Conservation (phyloP, 495 filamentous ascomycete genomes). For the Neurospora hispaniola region DNA sequence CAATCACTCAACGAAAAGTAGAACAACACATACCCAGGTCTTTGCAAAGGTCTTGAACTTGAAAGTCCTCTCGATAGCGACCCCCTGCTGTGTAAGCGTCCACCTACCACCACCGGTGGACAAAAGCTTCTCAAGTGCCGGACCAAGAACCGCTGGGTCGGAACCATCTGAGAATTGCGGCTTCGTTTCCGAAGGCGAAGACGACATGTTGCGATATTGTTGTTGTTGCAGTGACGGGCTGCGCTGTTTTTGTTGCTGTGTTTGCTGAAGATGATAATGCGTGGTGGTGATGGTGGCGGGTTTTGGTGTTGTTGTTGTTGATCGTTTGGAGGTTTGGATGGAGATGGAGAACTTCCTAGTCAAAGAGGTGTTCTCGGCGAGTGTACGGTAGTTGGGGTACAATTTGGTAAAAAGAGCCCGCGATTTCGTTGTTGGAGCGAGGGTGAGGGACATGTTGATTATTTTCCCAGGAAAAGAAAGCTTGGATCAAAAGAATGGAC, state of each 20-base stretch:
- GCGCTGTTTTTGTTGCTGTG: neutral
- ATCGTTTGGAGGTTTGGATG: neutral
- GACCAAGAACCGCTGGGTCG: constrained; percentile 15
- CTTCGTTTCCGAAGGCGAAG: neutral
- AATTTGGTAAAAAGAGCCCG: neutral
- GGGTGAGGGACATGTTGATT: neutral
- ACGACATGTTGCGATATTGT: neutral
- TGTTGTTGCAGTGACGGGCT: neutral
- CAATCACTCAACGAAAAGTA: no score
- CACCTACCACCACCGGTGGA: constrained; percentile 33
- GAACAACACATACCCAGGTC: constrained; percentile 39
- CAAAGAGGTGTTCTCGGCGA: neutral
- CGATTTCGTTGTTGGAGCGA: neutral
- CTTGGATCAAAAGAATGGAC: neutral
- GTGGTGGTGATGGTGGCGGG: neutral
- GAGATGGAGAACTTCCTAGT: neutral
- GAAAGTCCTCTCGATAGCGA: constrained; percentile 47
- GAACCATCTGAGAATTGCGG: constrained; percentile 23
- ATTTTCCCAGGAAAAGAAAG: neutral
- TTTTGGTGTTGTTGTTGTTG: neutral
- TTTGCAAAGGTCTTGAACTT: constrained; percentile 53
- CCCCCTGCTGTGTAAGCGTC: constrained; percentile 37
- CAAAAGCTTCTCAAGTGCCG: constrained; percentile 7
- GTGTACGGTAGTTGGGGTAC: neutral
- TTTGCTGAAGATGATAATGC: neutral